Evolutionary conservation across 179 eudicot genomes (phyloP), one percentile per base, ranked within the genome.

Genomic region (Pouteria campechiana): DNA sequence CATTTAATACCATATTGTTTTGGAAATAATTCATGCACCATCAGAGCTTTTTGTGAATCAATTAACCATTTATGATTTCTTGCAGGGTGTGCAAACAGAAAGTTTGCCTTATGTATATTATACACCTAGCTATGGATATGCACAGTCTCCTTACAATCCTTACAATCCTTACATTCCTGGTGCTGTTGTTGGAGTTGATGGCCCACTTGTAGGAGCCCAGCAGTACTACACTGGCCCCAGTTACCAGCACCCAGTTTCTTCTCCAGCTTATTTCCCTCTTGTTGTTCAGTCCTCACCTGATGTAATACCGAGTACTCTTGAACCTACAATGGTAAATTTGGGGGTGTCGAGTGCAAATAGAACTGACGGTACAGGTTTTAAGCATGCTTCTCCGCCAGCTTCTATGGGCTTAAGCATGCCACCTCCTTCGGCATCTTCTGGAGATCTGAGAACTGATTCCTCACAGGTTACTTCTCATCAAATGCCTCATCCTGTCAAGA

Each of bases 111-210:
- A 69, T 63, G 61, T 86, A 46, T 86, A 76, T 77, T 86, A 78
- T 69, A 55, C 78, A 11, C 87, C 96, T 65, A 60, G 69, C 66
- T 90, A 76, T 73, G 98, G 80, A 48, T 79, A 76, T 69, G 75
- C 67, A 46, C 85, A 82, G 61, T 72, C 92, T 38, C 75, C 80
- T 24, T 82, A 70, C 38, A 90, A 90, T 61, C 96, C 96, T 6
- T 90, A 90, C 70, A 90, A 90, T 60, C 98, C 98, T 52, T 90
- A 72, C 48, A 90, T 90, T 58, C 98, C 98, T 25, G 98, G 98
- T 49, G 98, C 98, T 17, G 44, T 79, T 73, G 39, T 90, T 12
- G 96, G 92, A 57, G 70, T 61, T 55, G 98, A 90, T 73, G 81
- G 94, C 41, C 29, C 78, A 23, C 55, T 42, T 65, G 43, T 60